Percentiles rank a stretch among this genome's conserved stretches.
phyloP scores from a whole-genome alignment of 208 protist species.

The Trypanosoma cruzi region DNA sequence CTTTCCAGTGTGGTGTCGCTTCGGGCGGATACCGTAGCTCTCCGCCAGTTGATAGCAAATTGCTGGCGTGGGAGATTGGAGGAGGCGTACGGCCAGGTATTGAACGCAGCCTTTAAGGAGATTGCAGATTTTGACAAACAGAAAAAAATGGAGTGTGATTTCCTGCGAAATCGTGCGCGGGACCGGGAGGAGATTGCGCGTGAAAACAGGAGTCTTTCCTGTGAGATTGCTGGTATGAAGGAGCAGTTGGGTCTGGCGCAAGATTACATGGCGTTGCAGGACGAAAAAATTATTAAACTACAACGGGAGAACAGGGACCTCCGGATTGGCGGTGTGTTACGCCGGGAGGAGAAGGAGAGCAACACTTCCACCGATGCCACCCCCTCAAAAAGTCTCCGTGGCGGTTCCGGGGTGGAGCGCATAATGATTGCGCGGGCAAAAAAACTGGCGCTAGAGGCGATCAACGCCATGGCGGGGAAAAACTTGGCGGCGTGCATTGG shows the following conservation, averaged over 20 bases:
- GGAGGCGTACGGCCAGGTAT: slow-evolving; percentile 51
- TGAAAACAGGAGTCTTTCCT: slow-evolving; percentile 33
- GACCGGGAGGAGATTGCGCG: slow-evolving; percentile 38
- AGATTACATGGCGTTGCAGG: slow-evolving; percentile 2
- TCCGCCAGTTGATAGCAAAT: slow-evolving; percentile 68
- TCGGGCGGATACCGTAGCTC: slow-evolving; percentile 38
- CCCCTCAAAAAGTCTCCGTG: not conserved
- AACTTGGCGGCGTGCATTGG: slow-evolving; percentile 48
- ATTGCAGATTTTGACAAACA: slow-evolving; percentile 21
- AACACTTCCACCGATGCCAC: not conserved
- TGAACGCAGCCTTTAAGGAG: slow-evolving; percentile 24
- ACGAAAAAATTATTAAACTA: slow-evolving; percentile 33
- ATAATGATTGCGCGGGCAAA: slow-evolving; percentile 59
- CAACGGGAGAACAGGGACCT: slow-evolving; percentile 41
- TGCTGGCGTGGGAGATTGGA: slow-evolving; percentile 78
- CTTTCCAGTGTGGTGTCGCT: slow-evolving; percentile 59
- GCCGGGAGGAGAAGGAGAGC: not conserved
- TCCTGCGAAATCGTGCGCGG: slow-evolving; percentile 42
- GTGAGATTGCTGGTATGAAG: slow-evolving; percentile 22
- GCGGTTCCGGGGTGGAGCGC: slow-evolving; percentile 33
- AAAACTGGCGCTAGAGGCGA: slow-evolving; percentile 54
- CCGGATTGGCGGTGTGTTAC: slow-evolving; percentile 27
- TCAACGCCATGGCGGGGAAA: slow-evolving; percentile 58
- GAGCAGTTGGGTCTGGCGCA: slow-evolving; percentile 12
- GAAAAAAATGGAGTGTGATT: slow-evolving; percentile 36